phyloP scores from a whole-genome alignment of 2,329 filamentous ascomycete species.

The Ramularia endophylla region DNA sequence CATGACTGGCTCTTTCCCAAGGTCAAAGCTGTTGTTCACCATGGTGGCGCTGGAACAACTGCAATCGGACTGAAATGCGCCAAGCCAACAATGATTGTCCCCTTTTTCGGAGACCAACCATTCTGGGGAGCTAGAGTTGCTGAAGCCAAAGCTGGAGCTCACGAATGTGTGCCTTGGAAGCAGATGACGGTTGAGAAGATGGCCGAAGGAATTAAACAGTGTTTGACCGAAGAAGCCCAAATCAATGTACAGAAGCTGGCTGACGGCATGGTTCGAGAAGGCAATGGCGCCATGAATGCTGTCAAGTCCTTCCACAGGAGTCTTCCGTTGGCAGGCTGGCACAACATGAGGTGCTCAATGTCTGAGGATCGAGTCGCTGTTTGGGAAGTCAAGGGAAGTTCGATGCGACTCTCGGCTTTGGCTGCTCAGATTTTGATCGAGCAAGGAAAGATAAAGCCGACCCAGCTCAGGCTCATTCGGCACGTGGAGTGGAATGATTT shows the following conservation, averaged over 20 bases:
- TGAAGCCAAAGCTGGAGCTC: conserved; percentile 57
- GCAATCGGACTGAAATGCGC: conserved; percentile 67
- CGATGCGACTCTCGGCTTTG: conserved; percentile 55
- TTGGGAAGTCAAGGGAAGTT: conserved; percentile 59
- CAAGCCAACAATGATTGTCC: conserved; percentile 68
- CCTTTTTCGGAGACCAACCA: conserved; percentile 73
- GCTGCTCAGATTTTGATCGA: conserved; percentile 61
- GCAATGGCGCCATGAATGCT: conserved; percentile 65
- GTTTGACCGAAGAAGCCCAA: conserved; percentile 56
- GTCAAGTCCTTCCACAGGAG: conserved; percentile 61
- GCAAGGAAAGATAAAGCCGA: conserved; percentile 57
- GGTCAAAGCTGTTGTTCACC: conserved; percentile 62
- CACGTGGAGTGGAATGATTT: conserved; percentile 70
- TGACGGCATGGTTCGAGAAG: conserved; percentile 55
- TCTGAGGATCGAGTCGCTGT: conserved; percentile 57
- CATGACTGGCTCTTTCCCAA: conserved; percentile 72
- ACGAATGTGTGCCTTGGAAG: conserved; percentile 62
- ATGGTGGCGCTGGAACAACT: conserved; percentile 73
- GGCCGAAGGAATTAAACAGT: conserved; percentile 64
- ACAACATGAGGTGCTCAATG: conserved; percentile 60
- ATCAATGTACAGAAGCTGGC: conserved; percentile 55
- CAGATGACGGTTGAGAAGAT: conserved; percentile 57
- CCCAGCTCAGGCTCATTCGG: conserved; percentile 56
- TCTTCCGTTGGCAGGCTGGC: conserved; percentile 42
- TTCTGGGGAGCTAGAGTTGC: conserved; percentile 71